Evolutionary conservation across 225 moss, liverwort and hornwort species (phyloP), one percentile per base, ranked within the genome.

Genomic region (Sphagnum tenellum): DNA sequence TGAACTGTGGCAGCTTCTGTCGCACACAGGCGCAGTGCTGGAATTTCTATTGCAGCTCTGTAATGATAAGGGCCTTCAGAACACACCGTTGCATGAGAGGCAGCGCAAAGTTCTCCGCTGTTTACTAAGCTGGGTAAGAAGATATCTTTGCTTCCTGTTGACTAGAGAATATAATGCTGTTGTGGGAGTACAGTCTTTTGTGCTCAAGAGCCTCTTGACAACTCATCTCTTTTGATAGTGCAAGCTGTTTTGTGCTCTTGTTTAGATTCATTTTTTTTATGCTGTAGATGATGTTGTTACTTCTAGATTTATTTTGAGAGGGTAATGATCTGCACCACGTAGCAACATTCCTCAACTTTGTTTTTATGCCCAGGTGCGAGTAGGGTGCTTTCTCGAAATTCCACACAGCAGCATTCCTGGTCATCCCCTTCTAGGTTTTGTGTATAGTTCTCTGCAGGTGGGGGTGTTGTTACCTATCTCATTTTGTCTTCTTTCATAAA

Each of bases 401-500:
- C 80, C 94, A 70, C 82, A 89, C 68, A 85, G 78, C 65, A 76
- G 79, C 69, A 81, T 90, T 72, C 94, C 90, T 51, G 79, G 81
- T 64, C 94, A 94, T 68, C 94, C 94, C 68, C 90, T 94, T 61
- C 74, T 90, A 60, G 90, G 86, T 64, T 94, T 94, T 75, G 94
- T 94, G 49, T 94, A 94, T 75, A 85, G 87, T 72, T 88, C 94
- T 8, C 85, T 94, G 50, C 87, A 80, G 87, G 94, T 94, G 76
- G 66, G 52, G 6, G 9, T 6, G 7, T 52, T 6, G 52, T 9
- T 52, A 52, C 6, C 7, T 52, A 52, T 6, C 52, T 9, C 52
- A 52, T 52, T 0, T 52, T 52, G 0, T 52, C 52, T 9, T 5
- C 52, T 52, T 5, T 5, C 52, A 52, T 9, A 52, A 52, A 52